Base-by-base conservation (phyloP, 139 green algal species). In the Chlamydomonas sp. region DNA sequence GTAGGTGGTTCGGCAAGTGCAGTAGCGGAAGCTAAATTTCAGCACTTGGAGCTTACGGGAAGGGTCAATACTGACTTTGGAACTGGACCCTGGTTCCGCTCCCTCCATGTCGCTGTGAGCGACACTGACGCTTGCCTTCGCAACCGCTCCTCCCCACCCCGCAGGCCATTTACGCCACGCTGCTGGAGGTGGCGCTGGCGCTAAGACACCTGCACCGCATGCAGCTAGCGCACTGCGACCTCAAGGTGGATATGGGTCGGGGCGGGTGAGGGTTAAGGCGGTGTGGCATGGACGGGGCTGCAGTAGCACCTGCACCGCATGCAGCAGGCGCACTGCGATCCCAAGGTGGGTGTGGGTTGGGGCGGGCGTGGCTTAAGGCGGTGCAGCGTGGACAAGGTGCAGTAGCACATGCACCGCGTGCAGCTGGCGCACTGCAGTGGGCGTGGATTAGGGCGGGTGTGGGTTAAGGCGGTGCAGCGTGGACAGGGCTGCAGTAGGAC, bases 141-240 rank as follows among this genome's bases (percentile, higher is more conserved):
- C 49, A 8, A 16, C 74, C 74, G 5, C 74, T 63, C 74, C 74
- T 3, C 3, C 14, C 49, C 7, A 7, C 17, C 49, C 1, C 31
- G 0, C 81, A 86, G 63, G 76, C 76, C 59, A 90, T 92, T 68
- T 90, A 90, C 80, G 85, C 83, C 12, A 93, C 90, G 68, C 79
- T 93, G 83, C 82, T 93, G 77, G 90, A 93, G 81, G 67, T 93
- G 3, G 88, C 90, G 64, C 76, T 90, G 73, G 88, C 90, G 18
- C 79, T 93, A 63, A 60, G 79, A 17, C 84, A 96, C 88, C 90
- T 96, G 71, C 95, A 97, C 83, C 20, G 63, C 69, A 79, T 86
- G 81, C 71, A 63, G 71, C 81, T 86, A 59, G 81, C 79, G 68
- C 81, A 86, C 81, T 86, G 81, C 72, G 81, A 67, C 66, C 66